Evolutionary conservation across 805 yeast species (phyloP), one percentile per base, ranked within the genome.

Genomic region (Wickerhamomyces strasburgensis): DNA sequence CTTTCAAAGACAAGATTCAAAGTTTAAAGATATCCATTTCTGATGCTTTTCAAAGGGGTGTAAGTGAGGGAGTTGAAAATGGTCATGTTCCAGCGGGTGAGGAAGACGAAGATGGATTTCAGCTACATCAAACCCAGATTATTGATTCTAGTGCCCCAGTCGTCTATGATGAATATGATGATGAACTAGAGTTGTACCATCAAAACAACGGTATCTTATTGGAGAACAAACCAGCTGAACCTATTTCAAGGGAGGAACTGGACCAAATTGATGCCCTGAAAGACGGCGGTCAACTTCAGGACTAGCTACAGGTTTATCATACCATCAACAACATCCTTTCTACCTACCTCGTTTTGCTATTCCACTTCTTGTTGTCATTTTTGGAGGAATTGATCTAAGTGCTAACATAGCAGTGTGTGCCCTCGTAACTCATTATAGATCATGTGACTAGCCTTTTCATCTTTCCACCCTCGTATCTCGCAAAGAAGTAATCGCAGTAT

Each of bases 141-240:
- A 8, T 28, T n/a, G 31, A 14, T 14, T 10, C 19, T 8, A 15
- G 25, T 14, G 42, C 46, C 3, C 46, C 38, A 23, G 32, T 38
- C 6, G 29, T 42, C 13, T 39, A 19, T 13, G 42, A 42, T 19
- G 46, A 35, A 14, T 39, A 35, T 11, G n/a, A n/a, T n/a, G n/a
- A n/a, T n/a, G n/a, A n/a, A n/a, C n/a, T n/a, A n/a, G n/a, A n/a
- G n/a, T n/a, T n/a, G n/a, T n/a, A n/a, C n/a, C n/a, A n/a, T n/a
- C n/a, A n/a, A n/a, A n/a, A n/a, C n/a, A 21, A 11, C 25, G 11
- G 11, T 21, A 21, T 21, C 11, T 11, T 21, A 21, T 21, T 21
- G 25, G 25, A 21, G 11, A 21, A 21, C 11, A 7, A 21, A 11
- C 25, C 25, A 8, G 25, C 25, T 21, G 25, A 21, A 11, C 25